Evolutionary conservation across 2,329 filamentous ascomycete species (phyloP).

Genomic region (Penicillium paneum): DNA sequence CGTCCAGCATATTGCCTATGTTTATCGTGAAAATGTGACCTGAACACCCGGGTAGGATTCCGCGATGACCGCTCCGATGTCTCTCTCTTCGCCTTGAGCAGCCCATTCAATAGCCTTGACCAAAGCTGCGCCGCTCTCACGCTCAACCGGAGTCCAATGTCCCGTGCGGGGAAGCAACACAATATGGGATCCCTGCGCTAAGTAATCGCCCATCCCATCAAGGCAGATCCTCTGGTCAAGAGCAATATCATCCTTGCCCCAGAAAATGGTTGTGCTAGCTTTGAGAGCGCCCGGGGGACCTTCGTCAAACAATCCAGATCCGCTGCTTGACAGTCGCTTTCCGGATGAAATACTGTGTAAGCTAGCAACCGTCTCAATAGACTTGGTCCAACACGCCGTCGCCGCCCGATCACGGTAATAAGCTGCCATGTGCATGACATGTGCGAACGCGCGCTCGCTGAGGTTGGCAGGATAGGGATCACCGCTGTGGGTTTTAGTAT

Average conservation of each 20-base stretch:
- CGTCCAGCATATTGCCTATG: background rate
- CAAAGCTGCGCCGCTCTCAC: constrained; percentile 43
- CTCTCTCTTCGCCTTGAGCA: constrained; percentile 35
- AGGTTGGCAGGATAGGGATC: constrained; percentile 45
- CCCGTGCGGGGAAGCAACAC: constrained; percentile 49
- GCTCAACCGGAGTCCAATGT: constrained; percentile 55
- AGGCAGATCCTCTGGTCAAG: constrained; percentile 50
- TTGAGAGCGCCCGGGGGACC: constrained; percentile 48
- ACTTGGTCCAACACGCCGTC: constrained; percentile 50
- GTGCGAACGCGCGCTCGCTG: constrained; percentile 40
- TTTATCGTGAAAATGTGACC: constrained; percentile 33
- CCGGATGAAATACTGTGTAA: constrained; percentile 46
- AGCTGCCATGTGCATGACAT: constrained; percentile 51
- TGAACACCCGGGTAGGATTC: constrained; percentile 34
- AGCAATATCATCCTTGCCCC: constrained; percentile 53
- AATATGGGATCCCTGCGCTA: constrained; percentile 50
- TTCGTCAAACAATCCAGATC: constrained; percentile 45
- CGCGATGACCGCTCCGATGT: constrained; percentile 31
- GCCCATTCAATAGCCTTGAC: constrained; percentile 43
- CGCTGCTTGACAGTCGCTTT: constrained; percentile 35
- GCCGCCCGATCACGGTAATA: constrained; percentile 55
- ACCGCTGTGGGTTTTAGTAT: constrained; percentile 28
- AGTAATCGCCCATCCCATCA: constrained; percentile 53
- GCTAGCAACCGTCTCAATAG: constrained; percentile 48
- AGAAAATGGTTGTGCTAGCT: constrained; percentile 53